phyloP scores from a whole-genome alignment of 345 rosid species.

The Turritis glabra region DNA sequence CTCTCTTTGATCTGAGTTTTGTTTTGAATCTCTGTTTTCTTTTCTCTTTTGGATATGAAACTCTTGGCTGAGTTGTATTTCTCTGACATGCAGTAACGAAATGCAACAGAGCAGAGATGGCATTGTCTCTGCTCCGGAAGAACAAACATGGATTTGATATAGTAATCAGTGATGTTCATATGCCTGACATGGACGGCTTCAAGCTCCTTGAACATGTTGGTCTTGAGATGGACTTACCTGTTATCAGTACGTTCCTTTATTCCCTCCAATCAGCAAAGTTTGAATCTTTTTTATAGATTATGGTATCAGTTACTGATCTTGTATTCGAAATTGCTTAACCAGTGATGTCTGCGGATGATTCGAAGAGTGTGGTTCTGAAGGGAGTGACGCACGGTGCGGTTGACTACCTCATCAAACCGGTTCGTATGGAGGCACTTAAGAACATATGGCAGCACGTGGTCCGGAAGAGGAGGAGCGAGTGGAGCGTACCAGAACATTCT shows the following conservation, averaged over 20 bases:
- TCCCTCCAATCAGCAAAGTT: not conserved
- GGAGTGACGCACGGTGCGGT: slow-evolving; percentile 89
- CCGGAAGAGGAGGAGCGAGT: slow-evolving; percentile 57
- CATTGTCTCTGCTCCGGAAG: slow-evolving; percentile 57
- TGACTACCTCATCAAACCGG: slow-evolving; percentile 80
- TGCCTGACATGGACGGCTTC: slow-evolving; percentile 94
- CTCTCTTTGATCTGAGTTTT: slow-evolving; percentile 17
- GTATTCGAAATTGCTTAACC: not conserved
- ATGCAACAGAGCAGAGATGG: slow-evolving; percentile 83
- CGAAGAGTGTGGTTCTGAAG: slow-evolving; percentile 62
- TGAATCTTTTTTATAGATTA: not conserved
- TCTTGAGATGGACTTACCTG: slow-evolving; percentile 87
- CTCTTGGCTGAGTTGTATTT: not conserved
- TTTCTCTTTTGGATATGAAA: not conserved
- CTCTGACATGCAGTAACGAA: slow-evolving; percentile 63
- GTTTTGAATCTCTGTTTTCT: not conserved
- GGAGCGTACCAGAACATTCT: slow-evolving; percentile 59
- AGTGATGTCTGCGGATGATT: slow-evolving; percentile 97
- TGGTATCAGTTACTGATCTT: slow-evolving; percentile 2
- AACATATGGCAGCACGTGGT: slow-evolving; percentile 93
- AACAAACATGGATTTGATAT: slow-evolving; percentile 62
- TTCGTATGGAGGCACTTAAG: slow-evolving; percentile 71
- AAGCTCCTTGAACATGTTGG: slow-evolving; percentile 76
- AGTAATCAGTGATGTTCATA: slow-evolving; percentile 85
- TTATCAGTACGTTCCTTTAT: slow-evolving; percentile 57